Evolutionary conservation across 352 stramenopile genomes (phyloP).

Genomic region (Lagenidium giganteum): DNA sequence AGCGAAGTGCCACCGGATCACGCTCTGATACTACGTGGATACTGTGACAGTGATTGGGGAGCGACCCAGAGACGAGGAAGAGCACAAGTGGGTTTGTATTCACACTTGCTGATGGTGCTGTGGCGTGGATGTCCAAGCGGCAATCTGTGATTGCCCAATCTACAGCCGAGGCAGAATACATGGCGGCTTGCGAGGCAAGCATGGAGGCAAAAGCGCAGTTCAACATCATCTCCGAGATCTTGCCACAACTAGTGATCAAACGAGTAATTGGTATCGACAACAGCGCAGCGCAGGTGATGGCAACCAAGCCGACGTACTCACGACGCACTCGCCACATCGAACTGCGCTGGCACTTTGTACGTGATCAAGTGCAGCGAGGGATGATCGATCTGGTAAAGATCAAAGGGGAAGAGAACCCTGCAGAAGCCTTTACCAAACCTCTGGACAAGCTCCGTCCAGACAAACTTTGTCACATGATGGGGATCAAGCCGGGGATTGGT

Average conservation of each 20-base stretch:
- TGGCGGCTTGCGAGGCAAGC: conserved; percentile 8
- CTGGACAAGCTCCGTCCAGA: conserved; percentile 14
- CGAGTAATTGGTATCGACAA: conserved; percentile 6
- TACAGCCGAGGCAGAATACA: conserved; percentile 9
- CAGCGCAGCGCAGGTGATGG: conserved; percentile 1
- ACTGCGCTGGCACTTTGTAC: conserved; percentile 9
- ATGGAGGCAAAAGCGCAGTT: conserved; percentile 4
- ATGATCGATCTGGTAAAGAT: neutral
- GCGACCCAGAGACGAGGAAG: conserved; percentile 2
- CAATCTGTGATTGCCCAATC: conserved; percentile 6
- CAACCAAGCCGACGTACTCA: conserved; percentile 10
- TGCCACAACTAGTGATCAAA: neutral
- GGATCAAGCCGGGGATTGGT: no score
- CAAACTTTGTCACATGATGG: no score
- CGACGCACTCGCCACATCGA: conserved; percentile 7
- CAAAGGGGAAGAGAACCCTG: conserved; percentile 1
- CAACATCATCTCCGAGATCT: conserved; percentile 5
- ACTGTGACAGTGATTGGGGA: conserved; percentile 11
- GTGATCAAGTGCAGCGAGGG: conserved; percentile 2
- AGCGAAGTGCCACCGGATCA: neutral
- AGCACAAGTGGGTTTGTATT: conserved; percentile 9
- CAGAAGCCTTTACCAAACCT: conserved; percentile 8
- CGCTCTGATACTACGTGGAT: conserved; percentile 1
- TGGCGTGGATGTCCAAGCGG: conserved; percentile 3
- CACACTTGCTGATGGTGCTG: conserved; percentile 1